phyloP scores from a whole-genome alignment of 148 eudicot genomes.

The Heliamphora exappendiculata region DNA sequence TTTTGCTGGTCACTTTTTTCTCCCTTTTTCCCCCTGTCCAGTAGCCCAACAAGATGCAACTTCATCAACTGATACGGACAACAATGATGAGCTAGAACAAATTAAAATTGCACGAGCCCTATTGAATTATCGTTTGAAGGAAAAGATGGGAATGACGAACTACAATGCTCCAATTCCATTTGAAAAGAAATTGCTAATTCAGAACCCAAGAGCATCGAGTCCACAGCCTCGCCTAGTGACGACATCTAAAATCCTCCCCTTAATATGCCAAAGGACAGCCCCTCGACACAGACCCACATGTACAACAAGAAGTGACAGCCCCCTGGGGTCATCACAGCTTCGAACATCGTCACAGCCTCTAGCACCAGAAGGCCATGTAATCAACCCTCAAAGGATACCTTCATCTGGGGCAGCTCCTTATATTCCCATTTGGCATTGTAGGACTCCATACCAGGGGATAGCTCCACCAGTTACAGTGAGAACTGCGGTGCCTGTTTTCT shows the following conservation, averaged over 20 bases:
- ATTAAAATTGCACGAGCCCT: conserved; percentile 68
- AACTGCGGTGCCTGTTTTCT: conserved; percentile 54
- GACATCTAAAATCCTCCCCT: conserved; percentile 70
- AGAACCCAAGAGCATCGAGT: conserved; percentile 48
- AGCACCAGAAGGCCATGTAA: not conserved
- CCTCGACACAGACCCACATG: conserved; percentile 34
- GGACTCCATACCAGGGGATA: conserved; percentile 39
- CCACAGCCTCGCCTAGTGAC: conserved; percentile 47
- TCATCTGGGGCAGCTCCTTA: conserved; percentile 56
- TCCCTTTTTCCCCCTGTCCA: conserved; percentile 8
- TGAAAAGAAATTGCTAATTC: conserved; percentile 36
- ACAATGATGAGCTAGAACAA: conserved; percentile 73
- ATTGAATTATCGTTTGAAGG: conserved; percentile 52
- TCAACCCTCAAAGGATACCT: conserved; percentile 28
- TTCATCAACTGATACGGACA: conserved; percentile 58
- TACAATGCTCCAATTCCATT: conserved; percentile 35
- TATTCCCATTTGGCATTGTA: conserved; percentile 45
- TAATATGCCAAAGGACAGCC: conserved; percentile 45
- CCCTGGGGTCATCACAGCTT: not conserved
- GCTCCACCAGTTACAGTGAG: conserved; percentile 70
- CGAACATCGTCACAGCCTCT: conserved; percentile 16
- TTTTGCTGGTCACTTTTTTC: not conserved
- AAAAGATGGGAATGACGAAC: conserved; percentile 33
- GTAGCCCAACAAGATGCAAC: conserved; percentile 64
- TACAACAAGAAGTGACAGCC: conserved; percentile 22